Conservation (phyloP, 345 rosid genomes). For the Tarenaya hassleriana region DNA sequence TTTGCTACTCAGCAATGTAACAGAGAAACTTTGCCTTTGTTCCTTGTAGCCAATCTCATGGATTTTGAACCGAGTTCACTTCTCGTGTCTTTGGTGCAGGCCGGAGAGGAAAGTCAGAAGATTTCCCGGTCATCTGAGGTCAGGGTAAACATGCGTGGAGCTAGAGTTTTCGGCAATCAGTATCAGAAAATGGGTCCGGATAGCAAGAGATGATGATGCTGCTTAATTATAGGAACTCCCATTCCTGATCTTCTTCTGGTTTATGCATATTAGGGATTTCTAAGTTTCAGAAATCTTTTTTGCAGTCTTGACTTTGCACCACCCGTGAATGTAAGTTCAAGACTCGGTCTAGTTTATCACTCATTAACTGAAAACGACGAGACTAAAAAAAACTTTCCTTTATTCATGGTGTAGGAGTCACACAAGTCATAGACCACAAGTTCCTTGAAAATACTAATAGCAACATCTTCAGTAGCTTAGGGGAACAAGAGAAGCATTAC, state of each 20-base stretch:
- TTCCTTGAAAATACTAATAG: too few relatives aligned
- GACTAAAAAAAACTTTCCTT: background rate
- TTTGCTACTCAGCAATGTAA: constrained; percentile 50
- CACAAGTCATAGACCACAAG: too few relatives aligned
- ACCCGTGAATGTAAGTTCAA: background rate
- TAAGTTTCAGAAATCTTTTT: background rate
- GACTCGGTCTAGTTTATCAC: too few relatives aligned
- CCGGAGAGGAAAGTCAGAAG: constrained; percentile 19
- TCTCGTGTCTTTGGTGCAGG: constrained; percentile 26
- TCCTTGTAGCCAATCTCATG: background rate
- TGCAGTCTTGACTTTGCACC: constrained; percentile 1
- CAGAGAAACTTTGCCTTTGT: constrained; percentile 25
- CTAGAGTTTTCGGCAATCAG: constrained; percentile 3
- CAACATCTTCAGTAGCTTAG: too few relatives aligned
- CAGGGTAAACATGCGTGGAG: background rate
- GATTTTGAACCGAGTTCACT: background rate
- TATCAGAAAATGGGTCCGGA: constrained; percentile 24
- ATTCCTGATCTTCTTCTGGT: background rate
- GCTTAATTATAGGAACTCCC: too few relatives aligned
- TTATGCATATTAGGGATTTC: background rate
- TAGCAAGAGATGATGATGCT: background rate
- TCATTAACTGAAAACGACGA: background rate
- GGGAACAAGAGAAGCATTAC: too few relatives aligned
- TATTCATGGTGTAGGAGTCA: background rate
- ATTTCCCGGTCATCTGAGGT: constrained; percentile 16